Percentiles rank a stretch among this genome's conserved stretches.
Evolutionary conservation across 352 stramenopile species (phyloP).

Genomic region (Globisporangium viniferum): DNA sequence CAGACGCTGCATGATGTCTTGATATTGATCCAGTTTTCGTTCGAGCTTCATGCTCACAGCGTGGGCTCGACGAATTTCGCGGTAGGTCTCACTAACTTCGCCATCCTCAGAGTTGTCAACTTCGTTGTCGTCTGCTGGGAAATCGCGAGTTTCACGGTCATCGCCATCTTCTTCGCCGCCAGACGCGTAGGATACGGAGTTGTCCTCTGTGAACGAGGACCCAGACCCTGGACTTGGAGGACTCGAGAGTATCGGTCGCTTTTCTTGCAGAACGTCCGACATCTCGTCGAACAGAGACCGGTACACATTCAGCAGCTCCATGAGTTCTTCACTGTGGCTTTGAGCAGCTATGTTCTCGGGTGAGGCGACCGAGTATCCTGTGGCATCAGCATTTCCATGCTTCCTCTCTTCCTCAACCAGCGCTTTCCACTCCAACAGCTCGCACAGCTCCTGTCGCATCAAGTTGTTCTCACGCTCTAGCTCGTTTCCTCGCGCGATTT

Average conservation of each 20-base stretch:
- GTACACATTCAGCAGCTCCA: constrained; percentile 68
- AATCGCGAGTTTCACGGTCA: constrained; percentile 24
- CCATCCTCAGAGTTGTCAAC: constrained; percentile 32
- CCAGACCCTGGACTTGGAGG: constrained; percentile 49
- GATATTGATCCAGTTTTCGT: constrained; percentile 64
- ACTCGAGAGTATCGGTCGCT: constrained; percentile 40
- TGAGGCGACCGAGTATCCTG: constrained; percentile 9
- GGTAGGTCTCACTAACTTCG: constrained; percentile 31
- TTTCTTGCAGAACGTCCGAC: constrained; percentile 49
- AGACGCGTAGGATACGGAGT: constrained; percentile 60
- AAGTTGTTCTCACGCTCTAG: constrained; percentile 67
- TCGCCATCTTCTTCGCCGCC: constrained; percentile 27
- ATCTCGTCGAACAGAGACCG: constrained; percentile 64
- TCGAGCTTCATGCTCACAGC: constrained; percentile 56
- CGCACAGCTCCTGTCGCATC: constrained; percentile 61
- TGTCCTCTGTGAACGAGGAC: constrained; percentile 67
- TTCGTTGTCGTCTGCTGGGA: constrained; percentile 42
- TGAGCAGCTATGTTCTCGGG: constrained; percentile 8
- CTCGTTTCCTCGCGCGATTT: constrained; percentile 39
- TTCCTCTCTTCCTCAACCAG: constrained; percentile 48
- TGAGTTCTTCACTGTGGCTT: constrained; percentile 39
- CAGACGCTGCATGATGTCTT: constrained; percentile 67
- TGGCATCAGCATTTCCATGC: constrained; percentile 27
- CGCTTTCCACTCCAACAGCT: constrained; percentile 74
- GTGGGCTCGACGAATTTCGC: constrained; percentile 65